A percentile compares a stretch with the other conserved stretches of the same genome.
phyloP scores from a whole-genome alignment of 1,139 yeast species.

The Saccharomyces hybrid region DNA sequence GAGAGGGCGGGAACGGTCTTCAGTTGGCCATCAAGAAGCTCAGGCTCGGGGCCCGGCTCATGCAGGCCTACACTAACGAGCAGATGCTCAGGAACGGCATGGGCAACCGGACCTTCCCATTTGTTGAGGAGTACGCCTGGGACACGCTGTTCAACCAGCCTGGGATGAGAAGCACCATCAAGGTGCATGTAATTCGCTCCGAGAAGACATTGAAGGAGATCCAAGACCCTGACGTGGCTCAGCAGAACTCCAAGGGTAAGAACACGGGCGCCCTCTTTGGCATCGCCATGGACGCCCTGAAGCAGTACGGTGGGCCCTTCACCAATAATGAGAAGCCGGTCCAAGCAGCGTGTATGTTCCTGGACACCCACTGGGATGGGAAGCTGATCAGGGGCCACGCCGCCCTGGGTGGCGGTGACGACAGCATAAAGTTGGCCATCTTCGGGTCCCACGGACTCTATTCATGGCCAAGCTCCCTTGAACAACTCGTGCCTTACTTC shows the following conservation, averaged over 20 bases:
- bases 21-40: constrained; percentile 70
- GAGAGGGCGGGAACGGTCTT: constrained; percentile 58
- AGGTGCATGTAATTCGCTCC: constrained; percentile 65
- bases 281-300: constrained; percentile 69
- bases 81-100: constrained; percentile 77
- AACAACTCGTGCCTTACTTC: constrained; percentile 59
- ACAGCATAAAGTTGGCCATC: constrained; percentile 65
- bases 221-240: constrained; percentile 74
- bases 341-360: constrained; percentile 76
- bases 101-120: constrained; percentile 72
- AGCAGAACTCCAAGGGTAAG: constrained; percentile 68
- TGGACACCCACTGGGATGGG: constrained; percentile 81
- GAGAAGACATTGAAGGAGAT: constrained; percentile 62
- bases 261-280: constrained; percentile 69
- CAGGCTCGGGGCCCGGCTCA: constrained; percentile 77
- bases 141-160: constrained; percentile 44
- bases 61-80: constrained; percentile 90
- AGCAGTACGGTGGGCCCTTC: constrained; percentile 48
- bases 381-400: constrained; percentile 75
- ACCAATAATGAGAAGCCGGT: constrained; percentile 43
- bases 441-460: constrained; percentile 91
- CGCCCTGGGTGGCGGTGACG: constrained; percentile 85
- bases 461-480: constrained; percentile 78
- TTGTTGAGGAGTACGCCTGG: constrained; percentile 55
- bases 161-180: constrained; percentile 53